Evolutionary conservation across 140 eudicot genomes (phyloP).

Genomic region (Flaveria floridana): DNA sequence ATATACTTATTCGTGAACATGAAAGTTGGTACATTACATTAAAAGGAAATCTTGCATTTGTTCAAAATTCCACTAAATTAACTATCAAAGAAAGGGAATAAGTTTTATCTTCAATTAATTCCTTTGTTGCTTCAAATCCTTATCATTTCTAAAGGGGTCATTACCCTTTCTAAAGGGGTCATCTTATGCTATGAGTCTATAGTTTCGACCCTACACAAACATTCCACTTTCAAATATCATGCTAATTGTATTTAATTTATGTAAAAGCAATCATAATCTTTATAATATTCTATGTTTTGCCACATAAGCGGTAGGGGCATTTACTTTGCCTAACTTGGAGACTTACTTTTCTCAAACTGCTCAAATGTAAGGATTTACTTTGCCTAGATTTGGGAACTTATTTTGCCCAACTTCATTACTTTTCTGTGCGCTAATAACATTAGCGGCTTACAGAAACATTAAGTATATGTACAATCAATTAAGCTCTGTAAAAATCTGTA

Average conservation of each 20-base stretch:
- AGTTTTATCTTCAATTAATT: not conserved
- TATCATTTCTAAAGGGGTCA: not conserved
- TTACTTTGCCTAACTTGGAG: not conserved
- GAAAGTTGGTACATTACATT: not conserved
- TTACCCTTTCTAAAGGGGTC: not conserved
- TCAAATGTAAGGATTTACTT: not conserved
- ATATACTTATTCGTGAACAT: not conserved
- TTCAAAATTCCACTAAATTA: not conserved
- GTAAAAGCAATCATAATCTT: not conserved
- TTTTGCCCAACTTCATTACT: not conserved
- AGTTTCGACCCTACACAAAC: not conserved
- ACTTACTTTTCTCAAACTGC: not conserved
- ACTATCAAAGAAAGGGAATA: not conserved
- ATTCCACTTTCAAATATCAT: conserved; percentile 4
- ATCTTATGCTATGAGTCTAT: not conserved
- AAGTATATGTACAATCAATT: not conserved
- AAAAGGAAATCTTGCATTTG: not conserved
- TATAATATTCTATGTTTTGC: not conserved
- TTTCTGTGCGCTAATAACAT: not conserved
- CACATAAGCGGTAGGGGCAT: not conserved
- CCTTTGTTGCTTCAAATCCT: not conserved
- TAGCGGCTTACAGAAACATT: not conserved
- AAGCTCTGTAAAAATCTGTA: not conserved
- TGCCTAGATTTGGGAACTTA: not conserved
- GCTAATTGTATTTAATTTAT: not conserved